Percentiles rank a stretch among this genome's conserved stretches.
Conservation (phyloP, 768 basidiomycete species). For the Guyanaporus albipodus region DNA sequence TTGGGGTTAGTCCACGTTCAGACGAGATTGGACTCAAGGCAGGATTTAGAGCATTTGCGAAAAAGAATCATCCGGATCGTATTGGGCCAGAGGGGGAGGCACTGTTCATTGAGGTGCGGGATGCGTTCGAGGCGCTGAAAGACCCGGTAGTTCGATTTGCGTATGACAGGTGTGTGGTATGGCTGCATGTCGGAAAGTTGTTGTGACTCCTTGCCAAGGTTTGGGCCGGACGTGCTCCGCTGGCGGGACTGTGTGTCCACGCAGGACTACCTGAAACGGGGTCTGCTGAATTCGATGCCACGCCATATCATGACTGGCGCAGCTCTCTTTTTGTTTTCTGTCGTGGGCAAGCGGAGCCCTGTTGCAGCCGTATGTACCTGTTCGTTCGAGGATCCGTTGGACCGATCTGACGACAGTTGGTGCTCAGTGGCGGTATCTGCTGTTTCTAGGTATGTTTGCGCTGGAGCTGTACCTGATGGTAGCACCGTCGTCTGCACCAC, state of each 20-base stretch:
- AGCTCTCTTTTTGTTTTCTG: constrained; percentile 58
- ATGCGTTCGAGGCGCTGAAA: constrained; percentile 75
- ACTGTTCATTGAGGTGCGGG: constrained; percentile 65
- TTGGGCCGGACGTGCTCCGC: constrained; percentile 65
- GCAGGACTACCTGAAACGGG: constrained; percentile 65
- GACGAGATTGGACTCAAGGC: constrained; percentile 65
- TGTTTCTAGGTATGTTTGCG: constrained; percentile 59
- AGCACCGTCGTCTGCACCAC: constrained; percentile 32
- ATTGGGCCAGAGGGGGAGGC: constrained; percentile 53
- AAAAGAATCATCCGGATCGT: constrained; percentile 73
- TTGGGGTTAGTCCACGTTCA: constrained; percentile 57
- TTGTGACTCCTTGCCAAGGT: constrained; percentile 40
- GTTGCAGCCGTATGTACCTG: constrained; percentile 58
- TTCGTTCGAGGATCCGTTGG: constrained; percentile 4
- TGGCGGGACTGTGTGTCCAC: constrained; percentile 70
- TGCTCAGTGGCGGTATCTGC: constrained; percentile 71
- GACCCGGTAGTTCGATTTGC: constrained; percentile 77
- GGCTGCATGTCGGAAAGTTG: neutral
- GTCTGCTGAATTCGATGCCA: constrained; percentile 56
- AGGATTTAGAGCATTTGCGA: constrained; percentile 74
- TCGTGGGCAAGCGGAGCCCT: constrained; percentile 54
- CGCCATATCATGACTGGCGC: constrained; percentile 64
- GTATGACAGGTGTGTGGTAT: constrained; percentile 65
- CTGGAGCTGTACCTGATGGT: constrained; percentile 66
- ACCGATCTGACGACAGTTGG: constrained; percentile 14